A percentile compares a stretch with the other conserved stretches of the same genome.
These are phyloP conservation scores for Candida sp. DNA, from an alignment of 1,139 yeast species.

Conservation along the genomic window DNA sequence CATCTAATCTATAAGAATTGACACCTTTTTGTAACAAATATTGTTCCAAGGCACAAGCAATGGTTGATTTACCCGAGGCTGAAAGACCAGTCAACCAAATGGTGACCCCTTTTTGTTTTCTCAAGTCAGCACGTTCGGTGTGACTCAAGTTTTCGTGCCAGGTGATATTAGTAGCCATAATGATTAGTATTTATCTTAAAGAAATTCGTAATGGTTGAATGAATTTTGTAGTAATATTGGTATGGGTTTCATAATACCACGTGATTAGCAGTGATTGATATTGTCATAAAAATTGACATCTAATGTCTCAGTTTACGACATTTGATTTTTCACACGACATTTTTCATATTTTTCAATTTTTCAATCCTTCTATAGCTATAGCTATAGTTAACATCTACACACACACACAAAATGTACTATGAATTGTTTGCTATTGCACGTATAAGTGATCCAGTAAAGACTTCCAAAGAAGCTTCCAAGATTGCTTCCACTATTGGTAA, in stretches of 20 bases:
- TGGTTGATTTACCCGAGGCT: conserved; percentile 93
- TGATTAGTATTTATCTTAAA: no score
- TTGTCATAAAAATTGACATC: not conserved
- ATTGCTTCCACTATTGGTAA: conserved; percentile 82
- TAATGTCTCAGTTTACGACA: not conserved
- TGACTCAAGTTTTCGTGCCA: conserved; percentile 93
- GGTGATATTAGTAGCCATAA: conserved; percentile 91
- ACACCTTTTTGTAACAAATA: conserved; percentile 63
- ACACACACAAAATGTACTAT: conserved; percentile 68
- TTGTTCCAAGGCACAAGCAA: conserved; percentile 93
- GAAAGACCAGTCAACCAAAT: conserved; percentile 95
- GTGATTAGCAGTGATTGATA: conserved; percentile 3
- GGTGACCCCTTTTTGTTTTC: conserved; percentile 85
- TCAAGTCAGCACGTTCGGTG: conserved; percentile 66
- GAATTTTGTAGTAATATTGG: no score
- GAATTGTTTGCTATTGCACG: conserved; percentile 91
- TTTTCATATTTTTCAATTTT: not conserved
- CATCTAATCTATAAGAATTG: conserved; percentile 85
- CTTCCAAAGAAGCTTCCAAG: conserved; percentile 63
- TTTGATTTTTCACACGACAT: no score
- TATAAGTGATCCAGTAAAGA: conserved; percentile 53
- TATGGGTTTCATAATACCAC: conserved; percentile 6
- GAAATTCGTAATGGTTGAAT: no score
- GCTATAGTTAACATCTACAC: no score
- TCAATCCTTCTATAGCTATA: no score